Percentiles rank a stretch among this genome's conserved stretches.
Conservation (phyloP, 306 rosid genomes). For the Gynostemma pentaphyllum region DNA sequence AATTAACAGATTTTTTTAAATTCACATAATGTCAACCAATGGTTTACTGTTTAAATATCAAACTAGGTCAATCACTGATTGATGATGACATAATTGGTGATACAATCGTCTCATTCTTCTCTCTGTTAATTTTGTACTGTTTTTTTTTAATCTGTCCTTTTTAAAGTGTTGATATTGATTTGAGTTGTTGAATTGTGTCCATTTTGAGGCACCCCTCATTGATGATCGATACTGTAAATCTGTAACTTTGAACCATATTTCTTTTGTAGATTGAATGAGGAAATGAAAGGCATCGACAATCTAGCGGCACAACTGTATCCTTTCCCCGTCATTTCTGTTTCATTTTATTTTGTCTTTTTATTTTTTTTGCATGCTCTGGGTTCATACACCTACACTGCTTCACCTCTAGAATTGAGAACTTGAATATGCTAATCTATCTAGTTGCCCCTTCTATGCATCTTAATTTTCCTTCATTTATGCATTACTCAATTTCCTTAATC, state of each 20-base stretch:
- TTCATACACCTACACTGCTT: not conserved
- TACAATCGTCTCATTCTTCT: no score
- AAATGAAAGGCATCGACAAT: conserved; percentile 57
- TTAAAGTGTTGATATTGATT: no score
- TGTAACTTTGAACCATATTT: not conserved
- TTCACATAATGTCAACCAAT: no score
- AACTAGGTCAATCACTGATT: no score
- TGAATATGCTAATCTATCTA: not conserved
- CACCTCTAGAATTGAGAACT: not conserved
- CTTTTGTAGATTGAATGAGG: conserved; percentile 67
- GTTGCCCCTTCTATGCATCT: not conserved
- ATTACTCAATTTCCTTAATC: conserved; percentile 38
- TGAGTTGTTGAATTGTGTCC: not conserved
- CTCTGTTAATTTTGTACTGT: no score
- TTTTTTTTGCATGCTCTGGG: not conserved
- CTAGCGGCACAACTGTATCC: conserved; percentile 81
- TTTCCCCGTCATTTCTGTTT: not conserved
- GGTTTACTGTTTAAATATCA: no score
- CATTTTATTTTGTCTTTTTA: not conserved
- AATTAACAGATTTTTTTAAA: no score
- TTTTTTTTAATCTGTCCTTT: no score
- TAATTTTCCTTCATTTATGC: no score
- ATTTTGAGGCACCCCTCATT: not conserved
- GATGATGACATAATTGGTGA: no score
- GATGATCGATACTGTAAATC: not conserved